Percentiles rank a stretch among this genome's conserved stretches.
Evolutionary conservation across 352 stramenopile genomes (phyloP).

Genomic region (Phytophthora aleatoria): DNA sequence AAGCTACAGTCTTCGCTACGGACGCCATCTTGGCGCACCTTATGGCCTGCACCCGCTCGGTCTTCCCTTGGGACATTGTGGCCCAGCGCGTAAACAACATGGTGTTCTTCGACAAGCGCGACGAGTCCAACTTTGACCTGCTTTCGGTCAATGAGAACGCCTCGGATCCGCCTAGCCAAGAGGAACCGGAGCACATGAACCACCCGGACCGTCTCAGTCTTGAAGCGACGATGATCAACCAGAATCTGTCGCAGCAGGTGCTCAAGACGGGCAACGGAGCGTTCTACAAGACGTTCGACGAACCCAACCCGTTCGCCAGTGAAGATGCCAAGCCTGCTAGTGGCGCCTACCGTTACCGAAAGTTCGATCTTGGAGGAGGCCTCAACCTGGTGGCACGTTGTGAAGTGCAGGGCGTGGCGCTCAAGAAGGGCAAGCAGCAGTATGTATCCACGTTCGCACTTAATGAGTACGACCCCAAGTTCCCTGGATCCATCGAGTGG

Average conservation of each 20-base stretch:
- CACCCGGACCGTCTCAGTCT: constrained; percentile 95
- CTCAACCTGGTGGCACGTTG: constrained; percentile 93
- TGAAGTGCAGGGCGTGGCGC: constrained; percentile 93
- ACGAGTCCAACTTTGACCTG: constrained; percentile 94
- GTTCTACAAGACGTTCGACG: constrained; percentile 68
- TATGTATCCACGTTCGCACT: constrained; percentile 96
- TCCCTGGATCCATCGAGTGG: constrained; percentile 90
- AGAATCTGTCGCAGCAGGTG: constrained; percentile 98
- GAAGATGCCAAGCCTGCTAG: constrained; percentile 91
- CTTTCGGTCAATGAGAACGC: constrained; percentile 96
- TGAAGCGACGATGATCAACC: constrained; percentile 98
- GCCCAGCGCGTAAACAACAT: constrained; percentile 92
- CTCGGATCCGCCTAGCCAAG: constrained; percentile 85
- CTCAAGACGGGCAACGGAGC: constrained; percentile 64
- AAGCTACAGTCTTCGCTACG: constrained; percentile 96
- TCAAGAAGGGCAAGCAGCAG: constrained; percentile 88
- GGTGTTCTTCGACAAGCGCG: constrained; percentile 98
- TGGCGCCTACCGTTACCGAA: constrained; percentile 97
- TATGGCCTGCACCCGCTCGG: constrained; percentile 95
- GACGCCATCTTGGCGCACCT: constrained; percentile 97
- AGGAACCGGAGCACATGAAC: constrained; percentile 94
- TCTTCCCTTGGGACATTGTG: constrained; percentile 98
- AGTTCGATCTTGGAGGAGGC: constrained; percentile 93
- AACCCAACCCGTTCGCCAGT: constrained; percentile 95
- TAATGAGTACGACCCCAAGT: constrained; percentile 97